These are phyloP conservation scores for Quercus lobata DNA, from an alignment of 331 rosid species.

Conservation along the genomic window DNA sequence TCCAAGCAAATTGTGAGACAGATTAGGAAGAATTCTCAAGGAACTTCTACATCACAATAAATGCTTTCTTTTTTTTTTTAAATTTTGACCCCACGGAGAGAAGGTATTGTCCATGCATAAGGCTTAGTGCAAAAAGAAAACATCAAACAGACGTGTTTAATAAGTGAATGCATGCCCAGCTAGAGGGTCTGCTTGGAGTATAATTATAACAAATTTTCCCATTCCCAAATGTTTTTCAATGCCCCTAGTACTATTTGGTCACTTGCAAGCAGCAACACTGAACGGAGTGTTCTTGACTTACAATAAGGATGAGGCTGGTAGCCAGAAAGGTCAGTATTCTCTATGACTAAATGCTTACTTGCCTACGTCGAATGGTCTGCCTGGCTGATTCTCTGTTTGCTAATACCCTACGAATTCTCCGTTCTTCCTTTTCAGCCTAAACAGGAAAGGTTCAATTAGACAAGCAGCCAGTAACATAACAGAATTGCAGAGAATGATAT, in stretches of 20 bases:
- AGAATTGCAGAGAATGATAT: slow-evolving; percentile 5
- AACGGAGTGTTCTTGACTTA: too few relatives aligned
- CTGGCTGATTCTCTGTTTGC: slow-evolving; percentile 97
- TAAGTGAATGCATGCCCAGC: not conserved
- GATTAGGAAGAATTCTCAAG: not conserved
- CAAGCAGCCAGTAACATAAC: not conserved
- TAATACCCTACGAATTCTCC: slow-evolving; percentile 75
- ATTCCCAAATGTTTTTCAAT: too few relatives aligned
- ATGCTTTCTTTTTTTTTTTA: too few relatives aligned
- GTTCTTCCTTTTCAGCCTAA: slow-evolving; percentile 87
- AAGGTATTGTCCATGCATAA: not conserved
- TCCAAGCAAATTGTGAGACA: not conserved
- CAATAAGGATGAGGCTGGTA: too few relatives aligned
- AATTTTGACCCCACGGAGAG: too few relatives aligned
- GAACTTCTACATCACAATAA: not conserved
- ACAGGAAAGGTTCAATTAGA: slow-evolving; percentile 4
- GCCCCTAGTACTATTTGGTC: too few relatives aligned
- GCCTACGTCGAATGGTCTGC: slow-evolving; percentile 96
- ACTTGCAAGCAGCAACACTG: too few relatives aligned
- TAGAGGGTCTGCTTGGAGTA: not conserved
- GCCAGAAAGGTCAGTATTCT: too few relatives aligned
- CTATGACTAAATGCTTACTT: slow-evolving; percentile 39
- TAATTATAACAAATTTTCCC: not conserved
- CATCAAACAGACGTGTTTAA: not conserved
- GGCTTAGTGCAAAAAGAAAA: not conserved